A percentile compares a stretch with the other conserved stretches of the same genome.
Conservation (phyloP, 2,329 filamentous ascomycete species). For the Trichoderma cornu-damae region DNA sequence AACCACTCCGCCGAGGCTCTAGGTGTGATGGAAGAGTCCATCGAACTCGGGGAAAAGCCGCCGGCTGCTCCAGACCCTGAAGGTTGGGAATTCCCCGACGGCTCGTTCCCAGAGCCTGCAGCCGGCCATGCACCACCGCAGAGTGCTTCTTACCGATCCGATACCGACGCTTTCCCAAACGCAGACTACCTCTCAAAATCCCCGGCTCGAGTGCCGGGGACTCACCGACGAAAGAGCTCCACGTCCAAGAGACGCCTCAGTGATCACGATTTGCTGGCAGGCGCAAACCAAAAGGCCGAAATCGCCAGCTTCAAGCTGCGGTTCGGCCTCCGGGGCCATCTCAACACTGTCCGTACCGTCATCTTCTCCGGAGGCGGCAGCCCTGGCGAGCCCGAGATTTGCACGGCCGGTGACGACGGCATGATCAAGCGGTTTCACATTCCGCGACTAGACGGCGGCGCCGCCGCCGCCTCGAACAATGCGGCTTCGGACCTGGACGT, state of each 20-base stretch:
- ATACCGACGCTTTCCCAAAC: conserved; percentile 81
- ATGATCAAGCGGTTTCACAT: conserved; percentile 97
- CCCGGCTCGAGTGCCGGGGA: conserved; percentile 61
- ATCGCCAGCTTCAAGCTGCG: conserved; percentile 81
- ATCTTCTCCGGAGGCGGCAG: conserved; percentile 97
- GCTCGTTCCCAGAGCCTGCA: conserved; percentile 55
- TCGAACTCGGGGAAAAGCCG: conserved; percentile 45
- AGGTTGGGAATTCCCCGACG: conserved; percentile 90
- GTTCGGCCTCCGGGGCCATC: conserved; percentile 84
- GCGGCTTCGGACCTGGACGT: conserved; percentile 80
- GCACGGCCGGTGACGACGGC: conserved; percentile 91
- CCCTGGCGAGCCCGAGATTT: conserved; percentile 92
- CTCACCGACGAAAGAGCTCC: conserved; percentile 76
- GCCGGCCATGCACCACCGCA: conserved; percentile 42
- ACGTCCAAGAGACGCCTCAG: conserved; percentile 65
- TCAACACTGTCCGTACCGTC: conserved; percentile 88
- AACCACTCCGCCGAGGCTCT: conserved; percentile 40
- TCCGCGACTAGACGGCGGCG: conserved; percentile 64
- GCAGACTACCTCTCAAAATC: conserved; percentile 78
- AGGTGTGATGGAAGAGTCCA: conserved; percentile 36
- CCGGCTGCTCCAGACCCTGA: conserved; percentile 53
- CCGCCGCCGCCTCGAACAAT: conserved; percentile 39
- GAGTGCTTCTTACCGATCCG: conserved; percentile 59
- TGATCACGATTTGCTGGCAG: conserved; percentile 58
- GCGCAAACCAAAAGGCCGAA: conserved; percentile 56